Conservation (phyloP, 1,139 yeast genomes). For the Diutina catenulata region DNA sequence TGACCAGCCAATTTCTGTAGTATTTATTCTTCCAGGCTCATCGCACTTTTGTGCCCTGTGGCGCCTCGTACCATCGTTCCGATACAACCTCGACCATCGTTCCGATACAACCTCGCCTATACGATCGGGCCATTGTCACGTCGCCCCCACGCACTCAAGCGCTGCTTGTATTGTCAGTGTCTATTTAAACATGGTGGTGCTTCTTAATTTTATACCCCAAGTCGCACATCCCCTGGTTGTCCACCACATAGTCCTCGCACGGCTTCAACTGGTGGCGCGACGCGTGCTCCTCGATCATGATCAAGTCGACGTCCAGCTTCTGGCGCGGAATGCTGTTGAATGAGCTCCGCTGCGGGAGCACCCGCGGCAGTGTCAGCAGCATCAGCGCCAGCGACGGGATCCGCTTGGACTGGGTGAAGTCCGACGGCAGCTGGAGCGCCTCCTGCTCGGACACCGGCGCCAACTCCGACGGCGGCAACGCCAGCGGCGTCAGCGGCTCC, state of each 20-base stretch:
- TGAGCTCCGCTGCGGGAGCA: background rate
- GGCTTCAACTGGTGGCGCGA: background rate
- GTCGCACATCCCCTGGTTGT: conserved; percentile 26
- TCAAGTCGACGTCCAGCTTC: conserved; percentile 5
- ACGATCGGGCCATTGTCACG: conserved; percentile 18
- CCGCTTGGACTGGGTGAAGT: conserved; percentile 3
- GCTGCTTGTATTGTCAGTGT: conserved; percentile 12
- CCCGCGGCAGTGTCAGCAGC: background rate
- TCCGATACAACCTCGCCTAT: too few species aligned
- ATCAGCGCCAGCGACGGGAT: background rate
- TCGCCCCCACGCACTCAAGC: too few species aligned
- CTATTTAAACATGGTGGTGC: conserved; percentile 33
- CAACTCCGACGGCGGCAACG: background rate
- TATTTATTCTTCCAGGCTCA: conserved; percentile 5
- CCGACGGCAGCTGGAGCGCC: background rate
- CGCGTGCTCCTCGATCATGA: background rate
- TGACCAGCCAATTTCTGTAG: conserved; percentile 14
- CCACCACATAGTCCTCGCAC: conserved; percentile 13
- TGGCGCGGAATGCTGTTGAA: background rate
- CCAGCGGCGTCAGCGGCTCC: background rate
- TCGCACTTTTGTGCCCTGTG: too few species aligned
- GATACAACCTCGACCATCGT: too few species aligned
- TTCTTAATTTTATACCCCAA: conserved; percentile 32
- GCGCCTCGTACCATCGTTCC: too few species aligned
- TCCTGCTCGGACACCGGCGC: background rate